phyloP scores from a whole-genome alignment of 805 yeast species.

The Cyberlindnera mrakii region DNA sequence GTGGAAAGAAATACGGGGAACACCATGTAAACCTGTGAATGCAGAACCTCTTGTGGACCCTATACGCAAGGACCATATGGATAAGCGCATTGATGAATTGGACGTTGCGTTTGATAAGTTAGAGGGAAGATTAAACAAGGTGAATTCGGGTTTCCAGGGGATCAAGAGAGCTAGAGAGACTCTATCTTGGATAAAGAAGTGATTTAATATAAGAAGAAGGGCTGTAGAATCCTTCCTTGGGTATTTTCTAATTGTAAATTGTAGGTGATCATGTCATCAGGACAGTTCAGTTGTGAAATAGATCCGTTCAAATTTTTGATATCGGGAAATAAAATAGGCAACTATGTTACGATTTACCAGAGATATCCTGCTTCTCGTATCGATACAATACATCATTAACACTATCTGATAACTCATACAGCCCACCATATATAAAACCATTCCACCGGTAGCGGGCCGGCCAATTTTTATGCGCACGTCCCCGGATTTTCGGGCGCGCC shows the following conservation, averaged over 20 bases:
- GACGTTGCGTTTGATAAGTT: constrained; percentile 17
- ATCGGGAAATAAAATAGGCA: too few species aligned
- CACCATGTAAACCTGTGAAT: constrained; percentile 12
- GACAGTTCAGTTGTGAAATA: too few species aligned
- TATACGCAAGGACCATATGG: constrained; percentile 15
- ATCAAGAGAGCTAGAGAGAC: constrained; percentile 12
- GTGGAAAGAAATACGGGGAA: constrained; percentile 18
- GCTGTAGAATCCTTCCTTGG: too few species aligned
- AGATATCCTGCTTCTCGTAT: too few species aligned
- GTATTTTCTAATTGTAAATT: too few species aligned
- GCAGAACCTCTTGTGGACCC: constrained; percentile 8
- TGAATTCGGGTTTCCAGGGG: constrained; percentile 4
- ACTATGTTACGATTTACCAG: too few species aligned
- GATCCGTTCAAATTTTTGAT: too few species aligned
- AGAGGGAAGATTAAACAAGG: constrained; percentile 15
- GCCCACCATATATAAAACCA: too few species aligned
- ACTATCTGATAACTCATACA: too few species aligned
- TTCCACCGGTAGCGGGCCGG: neutral
- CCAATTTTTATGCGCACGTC: constrained; percentile 5
- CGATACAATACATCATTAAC: too few species aligned
- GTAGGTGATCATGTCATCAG: too few species aligned
- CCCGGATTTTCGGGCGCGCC: constrained; percentile 4
- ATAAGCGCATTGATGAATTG: constrained; percentile 11
- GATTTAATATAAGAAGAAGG: neutral
- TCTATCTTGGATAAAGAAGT: constrained; percentile 18